phyloP scores from a whole-genome alignment of 768 basidiomycete species.

The Pluteus cervinus region DNA sequence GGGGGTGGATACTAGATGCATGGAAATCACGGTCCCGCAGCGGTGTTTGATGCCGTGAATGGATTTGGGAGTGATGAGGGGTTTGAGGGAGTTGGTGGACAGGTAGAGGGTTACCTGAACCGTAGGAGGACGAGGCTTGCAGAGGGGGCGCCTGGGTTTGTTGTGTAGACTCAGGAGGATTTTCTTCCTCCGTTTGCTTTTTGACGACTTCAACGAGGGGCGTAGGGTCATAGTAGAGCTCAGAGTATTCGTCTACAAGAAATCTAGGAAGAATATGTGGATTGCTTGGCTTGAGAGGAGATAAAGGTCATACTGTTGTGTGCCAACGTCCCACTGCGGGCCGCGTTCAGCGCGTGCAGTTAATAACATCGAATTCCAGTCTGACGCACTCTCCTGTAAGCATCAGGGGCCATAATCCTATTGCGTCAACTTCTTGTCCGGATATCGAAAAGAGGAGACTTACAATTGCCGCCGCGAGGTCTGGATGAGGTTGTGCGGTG shows the following conservation, averaged over 20 bases:
- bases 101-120: constrained; percentile 19
- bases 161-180: constrained; percentile 26
- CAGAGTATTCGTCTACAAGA: constrained; percentile 66
- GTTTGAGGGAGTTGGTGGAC: constrained; percentile 16
- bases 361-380: constrained; percentile 79
- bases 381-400: constrained; percentile 65
- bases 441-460: constrained; percentile 27
- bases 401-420: constrained; percentile 1
- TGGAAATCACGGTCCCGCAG: constrained; percentile 14
- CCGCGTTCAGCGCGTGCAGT: constrained; percentile 78
- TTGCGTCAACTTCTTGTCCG: no score
- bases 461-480: constrained; percentile 64
- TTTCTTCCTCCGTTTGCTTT: constrained; percentile 39
- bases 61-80: constrained; percentile 21
- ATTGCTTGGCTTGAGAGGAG: neutral
- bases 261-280: constrained; percentile 39
- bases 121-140: no score
- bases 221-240: constrained; percentile 69
- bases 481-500: constrained; percentile 56
- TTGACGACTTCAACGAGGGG: constrained; percentile 49
- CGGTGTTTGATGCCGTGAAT: constrained; percentile 24
- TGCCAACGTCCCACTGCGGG: constrained; percentile 84
- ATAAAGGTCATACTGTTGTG: constrained; percentile 59
- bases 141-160: constrained; percentile 22
- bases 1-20: constrained; percentile 15